A percentile compares a stretch with the other conserved stretches of the same genome.
Conservation (phyloP, 2,329 filamentous ascomycete species). For the Chaetomium globosum region DNA sequence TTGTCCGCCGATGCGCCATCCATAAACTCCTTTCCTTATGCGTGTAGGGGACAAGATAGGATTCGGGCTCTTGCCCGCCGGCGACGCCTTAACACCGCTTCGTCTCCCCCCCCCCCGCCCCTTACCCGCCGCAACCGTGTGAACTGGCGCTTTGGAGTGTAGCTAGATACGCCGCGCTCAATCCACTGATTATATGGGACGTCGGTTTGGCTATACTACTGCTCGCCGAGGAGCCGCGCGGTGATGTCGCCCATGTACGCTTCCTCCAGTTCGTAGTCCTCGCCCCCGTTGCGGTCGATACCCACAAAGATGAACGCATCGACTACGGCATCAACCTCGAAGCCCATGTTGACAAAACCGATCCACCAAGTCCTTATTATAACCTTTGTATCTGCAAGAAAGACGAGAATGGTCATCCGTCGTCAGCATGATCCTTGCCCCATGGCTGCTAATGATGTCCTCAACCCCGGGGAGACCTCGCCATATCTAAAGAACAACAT, state of each 20-base stretch:
- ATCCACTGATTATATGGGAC: not conserved
- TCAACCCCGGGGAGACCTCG: not conserved
- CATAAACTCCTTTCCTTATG: conserved; percentile 31
- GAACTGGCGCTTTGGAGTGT: not conserved
- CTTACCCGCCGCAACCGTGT: not conserved
- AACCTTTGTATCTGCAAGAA: conserved; percentile 73
- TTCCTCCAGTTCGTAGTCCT: conserved; percentile 85
- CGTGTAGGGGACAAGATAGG: conserved; percentile 16
- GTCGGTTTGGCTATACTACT: conserved; percentile 33
- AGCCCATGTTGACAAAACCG: conserved; percentile 92
- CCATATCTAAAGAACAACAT: not conserved
- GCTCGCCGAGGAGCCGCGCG: conserved; percentile 77
- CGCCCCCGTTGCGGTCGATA: conserved; percentile 75
- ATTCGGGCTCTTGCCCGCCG: not conserved
- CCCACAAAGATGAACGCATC: conserved; percentile 79
- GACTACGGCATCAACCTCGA: conserved; percentile 83
- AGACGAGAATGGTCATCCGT: not conserved
- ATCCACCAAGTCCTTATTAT: conserved; percentile 80
- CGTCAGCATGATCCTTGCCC: not conserved
- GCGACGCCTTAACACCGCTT: not conserved
- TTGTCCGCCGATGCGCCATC: conserved; percentile 8
- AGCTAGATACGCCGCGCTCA: not conserved
- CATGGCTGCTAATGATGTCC: not conserved
- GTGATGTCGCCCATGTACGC: conserved; percentile 90
- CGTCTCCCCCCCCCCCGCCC: not conserved